Evolutionary conservation across 148 eudicot species (phyloP), one percentile per base, ranked within the genome.

Genomic region (Arctostaphylos glauca): DNA sequence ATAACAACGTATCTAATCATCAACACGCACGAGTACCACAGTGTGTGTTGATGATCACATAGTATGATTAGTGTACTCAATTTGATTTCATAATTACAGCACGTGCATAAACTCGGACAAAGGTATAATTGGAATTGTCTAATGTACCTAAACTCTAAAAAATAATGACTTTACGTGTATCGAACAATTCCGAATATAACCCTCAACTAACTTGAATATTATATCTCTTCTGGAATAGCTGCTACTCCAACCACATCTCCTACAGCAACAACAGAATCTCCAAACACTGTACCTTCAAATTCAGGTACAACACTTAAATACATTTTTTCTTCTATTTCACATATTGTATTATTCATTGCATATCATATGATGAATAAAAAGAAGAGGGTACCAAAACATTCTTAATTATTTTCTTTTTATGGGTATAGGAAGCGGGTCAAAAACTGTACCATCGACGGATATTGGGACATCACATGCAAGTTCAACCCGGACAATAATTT

Each of bases 191-290:
- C 38, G 38, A 18, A n/a, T 62, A 5, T 13, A 52, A 44, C 54
- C 38, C 46, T 71, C n/a, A 50, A 41, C 79, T 79, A 81, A 81
- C 73, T 58, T 58, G 48, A 68, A 6, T 68, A 1, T 71, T 46
- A 66, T 38, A 77, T 64, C 8, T 84, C 76, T 15, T 56, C 14
- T 79, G 72, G 7, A 84, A 44, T 89, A 88, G 94, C 86, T 78
- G 90, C 56, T 67, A 83, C 91, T 70, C 88, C 91, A 21, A 54
- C 86, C n/a, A 67, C 75, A 74, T 77, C 89, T 70, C 88, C 92
- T 14, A 78, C 81, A 50, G 86, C 83, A 83, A 76, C 91, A 68
- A 56, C 93, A 71, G 67, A 81, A 49, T 74, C 92, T 80, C 83
- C 92, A 41, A 81, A 23, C 48, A 25, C 74, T 16, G 67, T 9